Evolutionary conservation across 1,284 basidiomycete species (phyloP).

Genomic region (Pseudozyma sp.): DNA sequence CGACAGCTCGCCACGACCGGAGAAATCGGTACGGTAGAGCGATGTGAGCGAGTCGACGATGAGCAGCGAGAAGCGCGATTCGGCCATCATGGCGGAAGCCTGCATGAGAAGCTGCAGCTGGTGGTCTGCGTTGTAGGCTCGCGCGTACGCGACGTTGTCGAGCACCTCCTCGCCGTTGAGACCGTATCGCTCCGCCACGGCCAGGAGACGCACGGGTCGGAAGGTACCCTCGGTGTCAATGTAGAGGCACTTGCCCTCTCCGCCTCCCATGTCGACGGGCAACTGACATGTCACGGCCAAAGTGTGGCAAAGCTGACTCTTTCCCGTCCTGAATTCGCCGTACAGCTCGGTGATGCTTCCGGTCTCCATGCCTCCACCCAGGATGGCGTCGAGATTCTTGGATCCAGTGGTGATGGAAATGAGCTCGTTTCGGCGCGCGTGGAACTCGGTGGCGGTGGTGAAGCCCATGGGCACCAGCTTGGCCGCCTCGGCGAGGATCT

Average conservation of each 20-base stretch:
- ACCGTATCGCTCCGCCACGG: conserved; percentile 94
- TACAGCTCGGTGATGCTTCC: conserved; percentile 98
- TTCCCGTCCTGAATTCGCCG: conserved; percentile 98
- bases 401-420: conserved; percentile 97
- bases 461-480: conserved; percentile 98
- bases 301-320: conserved; percentile 98
- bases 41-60: conserved; percentile 98
- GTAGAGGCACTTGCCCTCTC: conserved; percentile 98
- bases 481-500: conserved; percentile 90
- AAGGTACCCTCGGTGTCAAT: conserved; percentile 99
- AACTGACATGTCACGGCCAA: conserved; percentile 97
- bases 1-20: conserved; percentile 92
- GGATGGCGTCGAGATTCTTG: conserved; percentile 91
- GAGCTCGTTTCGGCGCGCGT: conserved; percentile 92
- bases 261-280: conserved; percentile 96
- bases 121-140: conserved; percentile 99
- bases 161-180: conserved; percentile 96
- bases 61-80: conserved; percentile 87
- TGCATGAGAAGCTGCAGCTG: conserved; percentile 89
- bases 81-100: conserved; percentile 81
- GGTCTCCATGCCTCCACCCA: conserved; percentile 98
- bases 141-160: conserved; percentile 97
- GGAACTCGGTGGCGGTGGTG: conserved; percentile 94
- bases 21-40: conserved; percentile 95
- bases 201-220: conserved; percentile 91